Evolutionary conservation across 352 stramenopile species (phyloP), one percentile per base, ranked within the genome.

Genomic region (Globisporangium ultimum): DNA sequence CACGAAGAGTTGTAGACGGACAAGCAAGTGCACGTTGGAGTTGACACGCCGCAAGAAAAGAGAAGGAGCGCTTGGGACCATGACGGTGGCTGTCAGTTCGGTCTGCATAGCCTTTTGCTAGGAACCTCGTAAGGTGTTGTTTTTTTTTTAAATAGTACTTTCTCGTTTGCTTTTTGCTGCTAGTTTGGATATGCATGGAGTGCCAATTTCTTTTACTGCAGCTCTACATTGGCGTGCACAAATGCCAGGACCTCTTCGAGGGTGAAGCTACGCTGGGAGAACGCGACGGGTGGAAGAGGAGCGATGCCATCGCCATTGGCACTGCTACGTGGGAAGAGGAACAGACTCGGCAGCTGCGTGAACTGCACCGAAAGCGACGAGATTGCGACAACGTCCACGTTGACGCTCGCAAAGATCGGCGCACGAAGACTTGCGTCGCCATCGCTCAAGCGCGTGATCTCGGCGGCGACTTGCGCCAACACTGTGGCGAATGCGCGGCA

Each of bases 1-100:
- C 75, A 85, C 71, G 78, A 88, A 55, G 78, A 88, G 53, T 74
- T 86, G 59, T 86, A 84, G 73, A 64, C 41, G 54, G 40, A 15
- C 32, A 55, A 28, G n/a, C n/a, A 28, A 22, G 24, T 32, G 24
- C 24, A 5, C 24, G 24, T 32, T 32, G 2, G 5, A 32, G 2
- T 5, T 6, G 21, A 42, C 17, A 49, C 9, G n/a, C 20, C 40
- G 11, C 38, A 24, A 58, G 24, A 50, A 50, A 28, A 34, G 48
- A 38, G 15, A 1, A 55, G 3, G 11, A 43, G 15, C 49, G 5
- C 28, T 36, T 36, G 28, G 28, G 28, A 34, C 32, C 20, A 40
- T 55, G 49, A 55, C n/a, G 22, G 50, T 32, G 28, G 28, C 28
- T 36, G 28, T 36, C 28, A 36, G 28, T 36, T 36, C 0, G 28